Evolutionary conservation across 108 stramenopile species (phyloP), one percentile per base, ranked within the genome.

Genomic region (Ochromonas danica): DNA sequence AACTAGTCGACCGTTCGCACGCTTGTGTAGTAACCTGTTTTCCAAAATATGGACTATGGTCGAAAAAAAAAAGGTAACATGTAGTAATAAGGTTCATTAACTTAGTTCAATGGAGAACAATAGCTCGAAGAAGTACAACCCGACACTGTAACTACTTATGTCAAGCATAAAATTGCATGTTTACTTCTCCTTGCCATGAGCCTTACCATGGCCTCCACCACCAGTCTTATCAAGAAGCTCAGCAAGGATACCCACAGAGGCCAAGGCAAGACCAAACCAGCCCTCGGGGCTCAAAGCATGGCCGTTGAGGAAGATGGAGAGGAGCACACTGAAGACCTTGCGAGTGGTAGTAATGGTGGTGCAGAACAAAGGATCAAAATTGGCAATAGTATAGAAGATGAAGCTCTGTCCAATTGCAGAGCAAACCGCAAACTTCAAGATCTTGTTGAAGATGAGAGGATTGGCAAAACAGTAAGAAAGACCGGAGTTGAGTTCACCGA

Each of bases 261-360:
- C 93, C 79, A 93, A 75, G 36, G 51, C 82, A n/a, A 92, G 81
- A 62, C 91, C 84, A 39, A 78, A 62, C 95, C 95, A 96, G 72
- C 94, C 93, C 79, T 71, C 71, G 22, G 71, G 25, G 51, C 83
- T 86, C 65, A 97, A 90, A 1, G 81, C 72, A 89, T 97, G 96
- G 0, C 95, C 96, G 87, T 93, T 95, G 30, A 92, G 79, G 65
- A 91, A 71, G 6, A 97, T 94, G 43, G 90, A 91, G 63, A 97
- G 81, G 33, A 99, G 80, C 31, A 99, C 94, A 1, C 93, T 91
- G 84, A 99, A 97, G 80, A 99, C 95, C 89, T 99, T 99, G 61
- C 98, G 87, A 27, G 96, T 97, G 2, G 98, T 99, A 40, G 98
- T 99, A 42, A 99, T 92, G 43, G 98, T 99, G 30, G 96, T 95